phyloP scores from a whole-genome alignment of 2,329 filamentous ascomycete species.

The Bipolaris sorokiniana region DNA sequence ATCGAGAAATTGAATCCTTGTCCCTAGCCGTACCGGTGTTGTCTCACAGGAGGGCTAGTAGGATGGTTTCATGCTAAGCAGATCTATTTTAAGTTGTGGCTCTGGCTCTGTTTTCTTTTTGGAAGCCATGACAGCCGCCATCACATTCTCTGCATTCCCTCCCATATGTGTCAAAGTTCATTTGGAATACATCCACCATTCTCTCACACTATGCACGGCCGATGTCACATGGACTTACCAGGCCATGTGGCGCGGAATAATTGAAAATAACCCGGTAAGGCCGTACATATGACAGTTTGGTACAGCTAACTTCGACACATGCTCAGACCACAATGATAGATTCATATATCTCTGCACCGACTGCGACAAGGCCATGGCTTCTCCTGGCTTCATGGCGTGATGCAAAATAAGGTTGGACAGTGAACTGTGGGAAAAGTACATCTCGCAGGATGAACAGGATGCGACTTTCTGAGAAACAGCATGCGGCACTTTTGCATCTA shows the following conservation, averaged over 20 bases:
- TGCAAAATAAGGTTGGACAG: background rate
- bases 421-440: background rate
- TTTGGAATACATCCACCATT: too few relatives aligned
- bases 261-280: too few relatives aligned
- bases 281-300: background rate
- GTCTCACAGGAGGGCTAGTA: background rate
- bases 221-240: too few relatives aligned
- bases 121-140: too few relatives aligned
- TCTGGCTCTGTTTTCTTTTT: too few relatives aligned
- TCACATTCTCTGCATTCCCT: too few relatives aligned
- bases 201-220: too few relatives aligned
- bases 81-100: background rate
- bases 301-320: background rate
- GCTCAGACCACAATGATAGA: constrained; percentile 52
- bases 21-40: background rate
- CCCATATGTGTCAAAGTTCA: too few relatives aligned
- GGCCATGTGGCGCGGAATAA: too few relatives aligned
- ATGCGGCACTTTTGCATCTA: background rate
- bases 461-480: background rate
- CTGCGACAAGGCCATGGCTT: constrained; percentile 51
- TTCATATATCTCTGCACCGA: constrained; percentile 68
- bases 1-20: too few relatives aligned
- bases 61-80: background rate
- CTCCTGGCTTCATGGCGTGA: background rate
- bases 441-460: background rate